A percentile compares a stretch with the other conserved stretches of the same genome.
These are phyloP conservation scores for Elaeis guineensis DNA, from an alignment of 176 grass and related monocot species.

Conservation along the genomic window DNA sequence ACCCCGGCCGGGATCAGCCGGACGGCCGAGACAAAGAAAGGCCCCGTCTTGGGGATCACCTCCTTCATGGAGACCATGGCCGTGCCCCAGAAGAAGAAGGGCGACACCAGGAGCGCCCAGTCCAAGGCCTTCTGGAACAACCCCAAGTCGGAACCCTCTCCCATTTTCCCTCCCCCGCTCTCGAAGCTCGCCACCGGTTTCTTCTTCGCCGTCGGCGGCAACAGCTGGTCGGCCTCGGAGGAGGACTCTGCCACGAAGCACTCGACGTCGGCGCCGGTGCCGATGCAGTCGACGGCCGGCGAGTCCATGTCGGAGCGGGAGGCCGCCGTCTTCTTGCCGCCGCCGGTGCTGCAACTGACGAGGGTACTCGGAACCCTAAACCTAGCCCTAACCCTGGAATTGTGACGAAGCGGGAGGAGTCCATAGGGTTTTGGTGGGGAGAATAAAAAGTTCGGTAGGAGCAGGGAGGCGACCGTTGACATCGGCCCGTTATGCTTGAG, in stretches of 20 bases:
- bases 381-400: background rate
- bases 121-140: conserved; percentile 33
- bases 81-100: conserved; percentile 99
- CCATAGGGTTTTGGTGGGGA: too few species aligned
- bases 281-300: conserved; percentile 42
- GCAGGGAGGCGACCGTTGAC: too few species aligned
- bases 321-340: conserved; percentile 7
- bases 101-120: conserved; percentile 69
- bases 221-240: conserved; percentile 8
- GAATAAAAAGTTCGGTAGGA: too few species aligned
- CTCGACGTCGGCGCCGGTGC: conserved; percentile 47
- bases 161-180: background rate
- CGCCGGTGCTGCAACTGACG: conserved; percentile 1
- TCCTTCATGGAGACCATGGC: conserved; percentile 99
- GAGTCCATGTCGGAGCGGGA: background rate
- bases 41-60: conserved; percentile 84
- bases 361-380: background rate
- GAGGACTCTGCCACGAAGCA: conserved; percentile 24
- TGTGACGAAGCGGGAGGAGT: background rate
- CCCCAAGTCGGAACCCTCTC: background rate
- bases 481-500: too few species aligned
- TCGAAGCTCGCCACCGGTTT: background rate
- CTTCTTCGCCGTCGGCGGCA: conserved; percentile 4
- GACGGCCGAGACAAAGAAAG: conserved; percentile 78
- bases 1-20: conserved; percentile 63